Base-by-base conservation (phyloP, 495 filamentous ascomycete genomes). In the Penicillium riverlandense region DNA sequence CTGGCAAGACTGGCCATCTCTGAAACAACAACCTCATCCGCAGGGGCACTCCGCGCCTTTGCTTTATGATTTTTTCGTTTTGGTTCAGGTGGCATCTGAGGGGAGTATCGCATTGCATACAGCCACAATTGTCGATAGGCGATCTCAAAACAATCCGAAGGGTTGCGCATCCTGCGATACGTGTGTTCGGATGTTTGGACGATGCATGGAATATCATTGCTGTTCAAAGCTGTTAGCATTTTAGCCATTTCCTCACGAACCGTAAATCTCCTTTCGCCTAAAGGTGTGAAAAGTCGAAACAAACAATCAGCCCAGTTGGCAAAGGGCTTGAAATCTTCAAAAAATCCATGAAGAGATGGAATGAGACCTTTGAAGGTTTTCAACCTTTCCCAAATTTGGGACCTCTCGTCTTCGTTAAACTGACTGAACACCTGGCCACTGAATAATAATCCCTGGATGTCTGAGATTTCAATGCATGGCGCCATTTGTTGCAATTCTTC, bases 351-450 rank as follows among this genome's bases (percentile, higher is more conserved):
- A 11, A 50, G 34, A 10, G 43, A 45, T 11, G 48, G 43, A 38
- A 50, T 45, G 13, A 49, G 31, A 11, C 40, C 30, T 6, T 43
- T 14, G 28, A 29, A 43, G 8, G 30, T 38, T 11, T 43, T 37
- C 37, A 49, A 37, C 12, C 48, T 33, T 47, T 44, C 29, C 47
- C 47, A 54, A 13, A 62, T 59, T 15, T 22, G 36, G 40, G 43
- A 42, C 7, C 45, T 45, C 30, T 62, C 44, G 29, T 40, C 28
- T 9, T 43, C n/a, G 35, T 15, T 43, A 31, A 62, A 62, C 37
- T 43, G 33, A 7, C 37, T 27, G 27, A 57, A 50, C 11, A 55
- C 53, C 30, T 52, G 15, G 10, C 50, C 53, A 16, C 41, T 58
- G 16, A 48, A 34, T 7, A 54, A 28, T 10, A 42, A n/a, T 12